Evolutionary conservation across 805 yeast genomes (phyloP), one percentile per base, ranked within the genome.

Genomic region (Candida incommunis): DNA sequence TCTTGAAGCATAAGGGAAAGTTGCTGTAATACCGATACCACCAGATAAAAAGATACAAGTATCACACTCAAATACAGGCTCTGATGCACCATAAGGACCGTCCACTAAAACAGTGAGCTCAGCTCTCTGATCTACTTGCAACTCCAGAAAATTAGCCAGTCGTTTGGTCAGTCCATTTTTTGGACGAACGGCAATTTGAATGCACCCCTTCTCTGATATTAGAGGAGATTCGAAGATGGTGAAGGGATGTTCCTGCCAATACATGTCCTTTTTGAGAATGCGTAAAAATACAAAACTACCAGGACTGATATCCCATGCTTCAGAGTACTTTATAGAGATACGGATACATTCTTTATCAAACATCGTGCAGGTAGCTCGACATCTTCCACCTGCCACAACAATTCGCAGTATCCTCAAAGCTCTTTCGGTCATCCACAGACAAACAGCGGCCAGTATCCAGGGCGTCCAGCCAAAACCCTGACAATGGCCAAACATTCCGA

Each of bases 191-290:
- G 68, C 64, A 41, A 78, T 65, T 18, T 71, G 70, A 48, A 70
- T 64, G 60, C 43, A 65, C 60, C 25, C 61, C 63, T 21, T 62
- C 57, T 13, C 57, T 52, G 42, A 50, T 45, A 40, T 5, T 11
- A 31, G 18, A 16, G 37, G 37, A 4, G 37, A 31, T 4, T 7
- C 56, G 43, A 53, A 56, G 3, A 60, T 46, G 3, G 87, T 77
- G 59, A 82, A 81, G 1, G 90, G 90, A 57, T 82, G 87, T 3
- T 80, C 72, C 55, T 82, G 85, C 80, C 81, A 80, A 59, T 79
- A 75, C 29, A 31, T 31, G 18, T 64, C 56, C 22, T 70, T 65
- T 43, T 74, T 67, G 45, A 79, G 52, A 42, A 78, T 66, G 56
- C 78, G 70, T 25, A 83, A 59, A 55, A 68, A 81, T 1, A 71